Percentiles rank a stretch among this genome's conserved stretches.
Evolutionary conservation across 352 stramenopile genomes (phyloP).

Genomic region (Pythium biforme): DNA sequence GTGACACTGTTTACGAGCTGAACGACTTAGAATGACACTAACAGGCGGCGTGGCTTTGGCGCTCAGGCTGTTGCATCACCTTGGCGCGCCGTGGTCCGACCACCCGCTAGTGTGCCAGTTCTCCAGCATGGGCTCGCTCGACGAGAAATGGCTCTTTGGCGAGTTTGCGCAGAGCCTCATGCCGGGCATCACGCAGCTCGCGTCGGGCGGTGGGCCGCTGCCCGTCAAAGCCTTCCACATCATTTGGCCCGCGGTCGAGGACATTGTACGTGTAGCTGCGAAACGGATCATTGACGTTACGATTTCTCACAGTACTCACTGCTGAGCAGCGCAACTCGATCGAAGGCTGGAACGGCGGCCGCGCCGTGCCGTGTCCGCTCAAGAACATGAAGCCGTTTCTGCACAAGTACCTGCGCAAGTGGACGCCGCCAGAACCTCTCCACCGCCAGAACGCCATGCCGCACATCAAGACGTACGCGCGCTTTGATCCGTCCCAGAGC

Average conservation of each 20-base stretch:
- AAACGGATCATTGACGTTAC: too few relatives aligned
- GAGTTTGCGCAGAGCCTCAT: slow-evolving; percentile 72
- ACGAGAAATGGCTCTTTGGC: slow-evolving; percentile 81
- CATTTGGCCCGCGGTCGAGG: slow-evolving; percentile 78
- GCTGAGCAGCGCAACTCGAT: slow-evolving; percentile 60
- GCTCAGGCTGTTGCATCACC: slow-evolving; percentile 48
- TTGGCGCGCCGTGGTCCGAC: slow-evolving; percentile 45
- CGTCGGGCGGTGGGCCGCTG: slow-evolving; percentile 25
- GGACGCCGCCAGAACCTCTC: slow-evolving; percentile 50
- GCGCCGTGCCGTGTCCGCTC: slow-evolving; percentile 66
- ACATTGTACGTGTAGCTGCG: slow-evolving; percentile 50
- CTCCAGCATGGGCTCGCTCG: slow-evolving; percentile 76
- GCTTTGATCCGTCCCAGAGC: slow-evolving; percentile 36
- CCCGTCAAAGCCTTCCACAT: slow-evolving; percentile 64
- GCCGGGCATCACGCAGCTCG: slow-evolving; percentile 37
- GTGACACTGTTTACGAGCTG: neutral
- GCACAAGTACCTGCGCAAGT: slow-evolving; percentile 82
- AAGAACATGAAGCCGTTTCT: slow-evolving; percentile 89
- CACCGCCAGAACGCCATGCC: slow-evolving; percentile 80
- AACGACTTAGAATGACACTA: neutral
- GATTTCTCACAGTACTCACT: too few relatives aligned
- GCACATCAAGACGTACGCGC: slow-evolving; percentile 81
- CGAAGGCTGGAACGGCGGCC: slow-evolving; percentile 74
- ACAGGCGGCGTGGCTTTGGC: neutral
- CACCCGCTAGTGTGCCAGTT: slow-evolving; percentile 82